Evolutionary conservation across 345 rosid genomes (phyloP).

Genomic region (Arabidopsis thaliana): TAIR10.1 NC_003075.7:15279501-15280000

Average conservation of each 20-base stretch:
- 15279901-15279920: slow-evolving; percentile 20
- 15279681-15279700: slow-evolving; percentile 21
- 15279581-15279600: slow-evolving; percentile 63
- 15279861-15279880: neutral
- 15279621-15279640: slow-evolving; percentile 88
- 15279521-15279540: slow-evolving; percentile 60
- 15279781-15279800: slow-evolving; percentile 85
- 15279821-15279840: slow-evolving; percentile 92
- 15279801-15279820: slow-evolving; percentile 89
- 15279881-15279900: neutral
- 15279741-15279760: slow-evolving; percentile 3
- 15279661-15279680: slow-evolving; percentile 28
- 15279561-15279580: slow-evolving; percentile 79
- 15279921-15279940: slow-evolving; percentile 58
- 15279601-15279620: slow-evolving; percentile 59
- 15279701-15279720: neutral
- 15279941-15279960: slow-evolving; percentile 77
- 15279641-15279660: slow-evolving; percentile 90
- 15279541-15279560: slow-evolving; percentile 82
- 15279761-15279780: slow-evolving; percentile 20
- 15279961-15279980: slow-evolving; percentile 90
- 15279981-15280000: slow-evolving; percentile 90
- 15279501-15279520: slow-evolving; percentile 22
- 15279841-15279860: slow-evolving; percentile 39
- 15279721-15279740: neutral